Percentiles rank a stretch among this genome's conserved stretches.
Conservation (phyloP, 495 filamentous ascomycete genomes). For the Astrocystis sublimbata region DNA sequence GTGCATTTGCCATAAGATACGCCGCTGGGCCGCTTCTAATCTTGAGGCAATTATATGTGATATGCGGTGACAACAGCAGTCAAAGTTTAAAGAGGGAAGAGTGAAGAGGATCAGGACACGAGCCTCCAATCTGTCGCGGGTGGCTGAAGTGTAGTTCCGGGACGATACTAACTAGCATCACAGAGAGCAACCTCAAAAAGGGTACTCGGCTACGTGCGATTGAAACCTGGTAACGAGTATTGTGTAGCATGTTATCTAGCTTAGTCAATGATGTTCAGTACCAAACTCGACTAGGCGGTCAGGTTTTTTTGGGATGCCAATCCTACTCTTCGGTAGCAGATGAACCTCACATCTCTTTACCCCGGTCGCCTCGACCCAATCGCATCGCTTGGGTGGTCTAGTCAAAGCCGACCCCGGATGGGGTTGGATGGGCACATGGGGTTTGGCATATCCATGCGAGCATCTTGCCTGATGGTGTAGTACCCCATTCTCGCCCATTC, state of each 20-base stretch:
- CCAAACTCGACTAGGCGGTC: not conserved
- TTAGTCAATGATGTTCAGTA: not conserved
- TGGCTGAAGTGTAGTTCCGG: not conserved
- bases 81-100: not conserved
- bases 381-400: slow-evolving; percentile 4
- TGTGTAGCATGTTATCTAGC: not conserved
- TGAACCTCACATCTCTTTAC: slow-evolving; percentile 6
- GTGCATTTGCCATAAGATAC: not conserved
- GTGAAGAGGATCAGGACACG: not conserved
- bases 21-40: not conserved
- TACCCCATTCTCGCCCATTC: slow-evolving; percentile 8
- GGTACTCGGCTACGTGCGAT: not conserved
- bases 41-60: not conserved
- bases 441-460: slow-evolving; percentile 23
- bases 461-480: slow-evolving; percentile 16
- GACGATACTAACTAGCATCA: slow-evolving; percentile 2
- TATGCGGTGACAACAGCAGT: not conserved
- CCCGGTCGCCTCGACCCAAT: slow-evolving; percentile 2
- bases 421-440: slow-evolving; percentile 25
- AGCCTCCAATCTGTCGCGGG: not conserved
- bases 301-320: slow-evolving; percentile 6
- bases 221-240: not conserved
- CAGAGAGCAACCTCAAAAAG: not conserved
- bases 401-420: slow-evolving; percentile 7
- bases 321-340: slow-evolving; percentile 13